phyloP scores from a whole-genome alignment of 2,329 filamentous ascomycete species.

The Torrubiella hemipterigena region DNA sequence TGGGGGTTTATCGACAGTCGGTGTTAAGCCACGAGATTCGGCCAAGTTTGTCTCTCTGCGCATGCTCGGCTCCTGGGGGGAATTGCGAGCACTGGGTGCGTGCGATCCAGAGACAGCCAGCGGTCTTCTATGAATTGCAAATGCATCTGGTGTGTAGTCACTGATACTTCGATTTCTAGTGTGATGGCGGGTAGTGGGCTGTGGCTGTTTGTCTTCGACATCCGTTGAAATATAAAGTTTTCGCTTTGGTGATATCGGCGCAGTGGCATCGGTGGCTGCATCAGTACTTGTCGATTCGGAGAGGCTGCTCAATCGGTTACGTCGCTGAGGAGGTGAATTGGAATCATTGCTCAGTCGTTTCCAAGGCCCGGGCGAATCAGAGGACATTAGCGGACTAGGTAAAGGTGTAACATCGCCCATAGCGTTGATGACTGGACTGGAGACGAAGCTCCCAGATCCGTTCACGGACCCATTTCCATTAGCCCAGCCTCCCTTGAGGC shows the following conservation, averaged over 20 bases:
- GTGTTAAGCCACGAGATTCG: conserved; percentile 60
- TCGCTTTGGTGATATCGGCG: conserved; percentile 35
- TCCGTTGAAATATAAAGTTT: conserved; percentile 35
- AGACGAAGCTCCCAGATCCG: conserved; percentile 11
- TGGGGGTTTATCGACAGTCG: conserved; percentile 49
- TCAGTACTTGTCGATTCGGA: conserved; percentile 27
- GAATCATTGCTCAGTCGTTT: conserved; percentile 37
- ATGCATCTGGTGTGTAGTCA: conserved; percentile 69
- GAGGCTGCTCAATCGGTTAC: conserved; percentile 12
- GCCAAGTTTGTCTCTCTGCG: conserved; percentile 75
- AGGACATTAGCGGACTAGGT: conserved; percentile 58
- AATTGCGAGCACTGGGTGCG: conserved; percentile 22
- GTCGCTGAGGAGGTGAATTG: conserved; percentile 24
- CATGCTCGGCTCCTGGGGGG: conserved; percentile 34
- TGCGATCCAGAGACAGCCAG: conserved; percentile 60
- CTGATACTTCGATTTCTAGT: conserved; percentile 73
- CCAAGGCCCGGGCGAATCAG: conserved; percentile 57
- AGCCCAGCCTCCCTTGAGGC: too few relatives aligned
- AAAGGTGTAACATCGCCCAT: conserved; percentile 71
- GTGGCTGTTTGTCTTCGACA: conserved; percentile 16
- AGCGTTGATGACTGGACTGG: conserved; percentile 62
- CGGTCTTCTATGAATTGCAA: conserved; percentile 57
- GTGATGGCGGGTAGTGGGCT: conserved; percentile 31
- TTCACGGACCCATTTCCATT: too few relatives aligned
- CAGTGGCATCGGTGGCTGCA: conserved; percentile 10